Evolutionary conservation across 768 basidiomycete species (phyloP), one percentile per base, ranked within the genome.

Genomic region (Suillus lakei): DNA sequence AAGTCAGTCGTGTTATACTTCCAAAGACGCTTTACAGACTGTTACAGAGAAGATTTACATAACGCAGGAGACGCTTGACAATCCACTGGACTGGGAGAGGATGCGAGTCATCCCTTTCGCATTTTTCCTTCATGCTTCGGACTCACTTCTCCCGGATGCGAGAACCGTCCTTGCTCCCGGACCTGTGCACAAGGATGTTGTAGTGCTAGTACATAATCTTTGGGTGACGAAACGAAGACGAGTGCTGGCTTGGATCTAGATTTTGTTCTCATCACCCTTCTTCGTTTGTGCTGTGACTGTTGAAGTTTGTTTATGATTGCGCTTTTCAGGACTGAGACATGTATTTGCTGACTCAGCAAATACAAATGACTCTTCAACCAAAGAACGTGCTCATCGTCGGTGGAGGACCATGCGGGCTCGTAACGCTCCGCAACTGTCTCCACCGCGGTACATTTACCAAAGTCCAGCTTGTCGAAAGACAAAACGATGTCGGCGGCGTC

Each of bases 341-440:
- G n/a, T 5, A 10, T 48, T 48, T 23, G 46, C 46, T 48, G 46
- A 48, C 23, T 48, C 46, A 48, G 46, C 46, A 26, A 15, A 46
- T 5, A 23, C 12, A 48, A 26, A 23, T 28, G 50, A 28, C 50
- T 51, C 26, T 28, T 1, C 79, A 81, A 53, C 72, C 84, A 0
- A 81, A 21, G 53, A 54, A 54, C 30, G 18, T 84, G 41, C 76
- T 86, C 12, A 68, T 86, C 61, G 73, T 86, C 26, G 84, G 84
- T 16, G 84, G 80, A 54, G 53, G 53, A 32, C 53, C 53, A 54
- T 54, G 80, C 64, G 84, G 85, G 5, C 78, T 86, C 4, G 82
- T 85, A 5, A 72, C 82, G 18, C 78, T 85, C 23, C 81, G 84
- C n/a, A 86, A 86, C 65, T 72, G 85, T 30, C 56, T 77, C n/a